phyloP scores from a whole-genome alignment of 306 rosid species.

The Quercus aquifolioides region DNA sequence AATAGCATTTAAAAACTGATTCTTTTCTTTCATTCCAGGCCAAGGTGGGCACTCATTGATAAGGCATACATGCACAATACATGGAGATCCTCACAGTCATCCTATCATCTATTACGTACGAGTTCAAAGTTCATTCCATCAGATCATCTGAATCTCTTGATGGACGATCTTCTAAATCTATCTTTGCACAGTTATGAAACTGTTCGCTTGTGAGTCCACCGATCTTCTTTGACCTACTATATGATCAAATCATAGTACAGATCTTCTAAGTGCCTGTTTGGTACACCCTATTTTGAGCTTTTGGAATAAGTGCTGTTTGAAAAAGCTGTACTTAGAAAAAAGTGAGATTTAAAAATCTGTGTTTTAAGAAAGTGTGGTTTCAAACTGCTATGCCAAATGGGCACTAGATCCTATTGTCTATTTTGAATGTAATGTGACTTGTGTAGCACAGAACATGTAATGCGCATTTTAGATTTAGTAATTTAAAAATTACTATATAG shows the following conservation, averaged over 20 bases:
- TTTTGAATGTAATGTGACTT: neutral
- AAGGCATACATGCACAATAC: conserved; percentile 97
- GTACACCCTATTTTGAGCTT: too few relatives aligned
- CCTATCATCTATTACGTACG: conserved; percentile 81
- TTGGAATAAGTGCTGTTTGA: too few relatives aligned
- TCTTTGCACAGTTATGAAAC: conserved; percentile 88
- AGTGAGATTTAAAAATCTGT: too few relatives aligned
- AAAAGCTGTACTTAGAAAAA: too few relatives aligned
- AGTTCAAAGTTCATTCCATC: conserved; percentile 70
- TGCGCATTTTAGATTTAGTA: neutral
- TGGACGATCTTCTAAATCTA: conserved; percentile 80
- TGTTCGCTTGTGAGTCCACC: conserved; percentile 81
- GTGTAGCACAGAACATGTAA: neutral
- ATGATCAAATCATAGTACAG: neutral
- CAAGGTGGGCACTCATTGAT: conserved; percentile 99
- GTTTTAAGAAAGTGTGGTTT: too few relatives aligned
- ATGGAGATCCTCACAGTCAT: conserved; percentile 97
- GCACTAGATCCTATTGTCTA: neutral
- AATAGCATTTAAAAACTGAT: conserved; percentile 14
- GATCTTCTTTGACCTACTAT: conserved; percentile 15
- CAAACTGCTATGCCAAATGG: too few relatives aligned
- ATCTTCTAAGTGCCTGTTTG: neutral
- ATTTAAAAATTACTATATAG: neutral
- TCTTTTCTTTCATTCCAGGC: conserved; percentile 46
- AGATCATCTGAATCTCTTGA: conserved; percentile 71